Conservation (phyloP, 306 rosid genomes). For the Notholithocarpus densiflorus region DNA sequence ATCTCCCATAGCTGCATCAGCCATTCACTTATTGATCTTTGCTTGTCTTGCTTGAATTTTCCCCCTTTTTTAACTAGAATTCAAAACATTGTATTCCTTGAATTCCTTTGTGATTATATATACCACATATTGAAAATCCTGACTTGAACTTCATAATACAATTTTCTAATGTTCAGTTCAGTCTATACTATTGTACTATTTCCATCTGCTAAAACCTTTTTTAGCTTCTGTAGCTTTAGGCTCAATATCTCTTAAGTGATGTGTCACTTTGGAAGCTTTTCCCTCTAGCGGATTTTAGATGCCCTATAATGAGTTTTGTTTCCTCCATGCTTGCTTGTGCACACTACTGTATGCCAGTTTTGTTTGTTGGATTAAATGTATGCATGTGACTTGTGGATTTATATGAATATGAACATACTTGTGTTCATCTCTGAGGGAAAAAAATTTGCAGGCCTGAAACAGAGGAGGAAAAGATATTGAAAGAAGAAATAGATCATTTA, state of each 20-base stretch:
- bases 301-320: neutral
- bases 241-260: neutral
- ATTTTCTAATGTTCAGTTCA: neutral
- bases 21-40: neutral
- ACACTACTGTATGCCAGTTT: neutral
- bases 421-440: constrained; percentile 27
- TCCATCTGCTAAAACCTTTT: neutral
- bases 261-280: neutral
- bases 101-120: neutral
- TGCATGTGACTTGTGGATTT: neutral
- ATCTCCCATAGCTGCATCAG: too few species aligned
- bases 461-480: constrained; percentile 61
- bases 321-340: neutral
- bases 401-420: neutral
- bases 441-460: constrained; percentile 70
- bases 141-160: neutral
- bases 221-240: neutral
- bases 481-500: constrained; percentile 72
- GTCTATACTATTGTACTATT: neutral
- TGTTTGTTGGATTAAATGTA: constrained; percentile 13
- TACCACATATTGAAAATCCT: neutral
- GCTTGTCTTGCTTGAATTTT: neutral
- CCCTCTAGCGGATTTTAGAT: neutral
- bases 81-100: neutral
- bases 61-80: neutral